Evolutionary conservation across 1,284 basidiomycete species (phyloP).

Genomic region (Marasmius tenuissimus): DNA sequence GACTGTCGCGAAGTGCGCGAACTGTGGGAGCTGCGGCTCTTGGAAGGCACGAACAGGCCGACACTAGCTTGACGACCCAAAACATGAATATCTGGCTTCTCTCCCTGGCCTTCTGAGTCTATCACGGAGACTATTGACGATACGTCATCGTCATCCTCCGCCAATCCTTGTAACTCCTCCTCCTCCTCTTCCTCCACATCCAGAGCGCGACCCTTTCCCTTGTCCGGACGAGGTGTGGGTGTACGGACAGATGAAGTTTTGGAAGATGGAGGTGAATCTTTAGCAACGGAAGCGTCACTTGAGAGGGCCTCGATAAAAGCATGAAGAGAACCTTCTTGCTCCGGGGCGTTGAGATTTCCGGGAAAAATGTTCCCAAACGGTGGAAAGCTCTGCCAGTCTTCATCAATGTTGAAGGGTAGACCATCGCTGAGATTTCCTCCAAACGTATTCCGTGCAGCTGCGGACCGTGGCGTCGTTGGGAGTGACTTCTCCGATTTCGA

Average conservation of each 20-base stretch:
- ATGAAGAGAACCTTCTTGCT: slow-evolving; percentile 41
- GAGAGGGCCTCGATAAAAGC: slow-evolving; percentile 65
- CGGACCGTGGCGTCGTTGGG: slow-evolving; percentile 34
- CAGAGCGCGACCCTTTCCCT: slow-evolving; percentile 55
- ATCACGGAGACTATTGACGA: slow-evolving; percentile 61
- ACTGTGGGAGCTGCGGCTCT: slow-evolving; percentile 3
- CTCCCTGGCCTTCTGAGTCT: slow-evolving; percentile 38
- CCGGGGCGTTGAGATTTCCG: slow-evolving; percentile 19
- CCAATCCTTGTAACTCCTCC: neutral
- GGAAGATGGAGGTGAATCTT: slow-evolving; percentile 12
- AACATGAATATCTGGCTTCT: slow-evolving; percentile 64
- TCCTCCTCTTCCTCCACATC: slow-evolving; percentile 4
- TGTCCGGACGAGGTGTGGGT: slow-evolving; percentile 32
- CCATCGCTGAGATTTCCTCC: slow-evolving; percentile 34
- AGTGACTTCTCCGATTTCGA: slow-evolving; percentile 26
- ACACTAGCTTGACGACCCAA: slow-evolving; percentile 32
- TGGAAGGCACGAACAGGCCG: slow-evolving; percentile 7
- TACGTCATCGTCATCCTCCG: slow-evolving; percentile 33
- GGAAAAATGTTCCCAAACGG: slow-evolving; percentile 35
- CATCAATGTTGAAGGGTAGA: slow-evolving; percentile 53
- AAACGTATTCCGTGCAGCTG: slow-evolving; percentile 55
- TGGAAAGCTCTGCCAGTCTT: slow-evolving; percentile 62
- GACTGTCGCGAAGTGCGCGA: slow-evolving; percentile 1
- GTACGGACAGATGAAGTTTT: slow-evolving; percentile 14
- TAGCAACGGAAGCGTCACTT: slow-evolving; percentile 35